These are phyloP conservation scores for Lactarius pseudohatsudake DNA, from an alignment of 768 basidiomycete genomes.

Conservation along the genomic window DNA sequence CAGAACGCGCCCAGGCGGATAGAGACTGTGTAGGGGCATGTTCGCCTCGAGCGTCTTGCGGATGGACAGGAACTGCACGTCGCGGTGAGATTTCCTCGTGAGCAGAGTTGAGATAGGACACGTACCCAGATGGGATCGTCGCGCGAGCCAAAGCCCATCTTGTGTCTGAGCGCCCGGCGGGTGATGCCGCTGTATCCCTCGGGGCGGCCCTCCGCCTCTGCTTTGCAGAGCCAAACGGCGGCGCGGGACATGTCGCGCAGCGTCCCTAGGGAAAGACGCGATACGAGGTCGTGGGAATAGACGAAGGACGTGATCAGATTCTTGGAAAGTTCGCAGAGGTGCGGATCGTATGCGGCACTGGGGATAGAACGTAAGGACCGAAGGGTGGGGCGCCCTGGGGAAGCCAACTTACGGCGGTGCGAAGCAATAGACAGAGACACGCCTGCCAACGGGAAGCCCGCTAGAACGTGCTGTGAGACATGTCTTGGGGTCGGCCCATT, in stretches of 20 bases:
- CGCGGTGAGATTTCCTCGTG: not conserved
- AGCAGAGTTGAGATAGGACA: not conserved
- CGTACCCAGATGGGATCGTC: constrained; percentile 44
- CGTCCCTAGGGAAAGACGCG: constrained; percentile 74
- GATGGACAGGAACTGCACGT: constrained; percentile 65
- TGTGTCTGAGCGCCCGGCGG: constrained; percentile 55
- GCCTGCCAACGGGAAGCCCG: constrained; percentile 64
- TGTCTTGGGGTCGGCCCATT: constrained; percentile 83
- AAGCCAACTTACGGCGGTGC: constrained; percentile 64
- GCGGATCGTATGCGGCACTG: constrained; percentile 63
- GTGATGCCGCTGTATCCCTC: constrained; percentile 45
- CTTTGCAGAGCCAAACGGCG: constrained; percentile 78
- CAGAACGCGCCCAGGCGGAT: constrained; percentile 73
- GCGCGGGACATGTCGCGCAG: constrained; percentile 74
- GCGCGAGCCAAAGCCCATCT: constrained; percentile 54
- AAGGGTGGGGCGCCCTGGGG: not conserved
- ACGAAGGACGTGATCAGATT: constrained; percentile 74
- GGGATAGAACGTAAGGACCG: constrained; percentile 2
- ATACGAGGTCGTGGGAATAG: constrained; percentile 80
- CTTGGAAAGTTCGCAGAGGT: constrained; percentile 57
- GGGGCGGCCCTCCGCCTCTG: constrained; percentile 45
- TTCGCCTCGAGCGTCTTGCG: constrained; percentile 85
- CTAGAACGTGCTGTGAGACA: constrained; percentile 67
- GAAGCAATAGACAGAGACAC: constrained; percentile 74
- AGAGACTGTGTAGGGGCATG: constrained; percentile 70